Conservation (phyloP, 2,329 filamentous ascomycete species). For the Coniella vitis region DNA sequence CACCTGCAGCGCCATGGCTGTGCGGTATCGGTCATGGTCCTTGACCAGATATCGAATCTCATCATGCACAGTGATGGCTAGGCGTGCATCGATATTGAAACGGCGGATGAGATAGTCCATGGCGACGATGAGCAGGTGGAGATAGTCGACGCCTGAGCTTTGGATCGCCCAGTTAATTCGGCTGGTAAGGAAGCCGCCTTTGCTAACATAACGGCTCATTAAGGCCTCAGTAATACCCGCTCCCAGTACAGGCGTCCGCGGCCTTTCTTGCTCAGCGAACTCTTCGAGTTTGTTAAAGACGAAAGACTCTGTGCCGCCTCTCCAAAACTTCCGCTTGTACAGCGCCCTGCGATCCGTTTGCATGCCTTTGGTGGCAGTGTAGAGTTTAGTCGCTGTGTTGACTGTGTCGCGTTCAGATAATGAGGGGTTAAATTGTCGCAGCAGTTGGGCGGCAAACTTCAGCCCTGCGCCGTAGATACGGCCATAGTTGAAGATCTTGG, state of each 20-base stretch:
- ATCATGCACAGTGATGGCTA: constrained; percentile 93
- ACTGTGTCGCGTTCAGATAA: constrained; percentile 74
- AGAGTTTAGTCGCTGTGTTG: constrained; percentile 71
- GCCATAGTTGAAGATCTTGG: constrained; percentile 98
- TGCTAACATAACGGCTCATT: constrained; percentile 79
- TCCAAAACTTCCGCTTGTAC: constrained; percentile 77
- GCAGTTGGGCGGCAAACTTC: constrained; percentile 82
- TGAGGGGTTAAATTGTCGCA: constrained; percentile 87
- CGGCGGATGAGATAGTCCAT: constrained; percentile 91
- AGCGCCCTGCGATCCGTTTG: constrained; percentile 72
- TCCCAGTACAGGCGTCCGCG: constrained; percentile 84
- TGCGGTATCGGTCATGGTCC: constrained; percentile 77
- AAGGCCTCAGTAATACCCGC: constrained; percentile 95
- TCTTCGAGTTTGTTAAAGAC: constrained; percentile 98
- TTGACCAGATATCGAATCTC: constrained; percentile 92
- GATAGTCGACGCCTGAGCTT: constrained; percentile 92
- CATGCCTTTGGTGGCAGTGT: constrained; percentile 81
- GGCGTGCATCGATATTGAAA: constrained; percentile 76
- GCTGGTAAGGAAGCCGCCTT: constrained; percentile 87
- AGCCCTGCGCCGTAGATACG: constrained; percentile 97
- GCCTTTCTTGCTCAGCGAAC: constrained; percentile 89
- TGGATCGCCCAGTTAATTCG: constrained; percentile 99
- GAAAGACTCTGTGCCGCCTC: constrained; percentile 92
- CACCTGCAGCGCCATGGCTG: constrained; percentile 88
- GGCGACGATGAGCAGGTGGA: constrained; percentile 83